These are phyloP conservation scores for Aspergillus fructus DNA, from an alignment of 2,329 filamentous ascomycete species.

Conservation along the genomic window DNA sequence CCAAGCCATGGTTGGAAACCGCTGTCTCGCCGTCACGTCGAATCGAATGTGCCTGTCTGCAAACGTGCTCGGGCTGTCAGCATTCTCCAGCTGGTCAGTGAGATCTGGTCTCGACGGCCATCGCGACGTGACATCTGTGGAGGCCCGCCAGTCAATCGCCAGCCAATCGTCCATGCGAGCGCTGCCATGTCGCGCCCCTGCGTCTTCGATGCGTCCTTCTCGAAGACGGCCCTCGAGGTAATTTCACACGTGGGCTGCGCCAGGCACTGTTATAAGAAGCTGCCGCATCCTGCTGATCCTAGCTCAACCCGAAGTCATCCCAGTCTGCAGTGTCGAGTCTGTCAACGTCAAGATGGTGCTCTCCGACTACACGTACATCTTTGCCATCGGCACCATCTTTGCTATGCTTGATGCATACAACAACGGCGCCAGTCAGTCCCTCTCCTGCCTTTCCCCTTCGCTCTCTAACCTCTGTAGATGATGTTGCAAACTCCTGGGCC, in stretches of 20 bases:
- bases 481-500: slow-evolving; percentile 83
- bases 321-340: not conserved
- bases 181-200: not conserved
- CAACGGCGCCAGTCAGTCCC: slow-evolving; percentile 70
- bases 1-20: not conserved
- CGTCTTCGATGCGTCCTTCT: not conserved
- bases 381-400: slow-evolving; percentile 74
- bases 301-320: not conserved
- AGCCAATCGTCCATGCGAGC: not conserved
- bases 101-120: not conserved
- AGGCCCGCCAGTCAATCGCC: not conserved
- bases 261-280: too few relatives aligned
- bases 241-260: not conserved
- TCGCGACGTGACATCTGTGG: not conserved
- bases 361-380: slow-evolving; percentile 67
- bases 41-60: not conserved
- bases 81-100: too few relatives aligned
- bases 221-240: not conserved
- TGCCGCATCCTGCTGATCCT: not conserved
- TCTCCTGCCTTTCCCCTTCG: not conserved
- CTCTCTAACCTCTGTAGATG: slow-evolving; percentile 45
- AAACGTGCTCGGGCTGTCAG: not conserved
- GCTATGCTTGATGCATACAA: slow-evolving; percentile 75
- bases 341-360: slow-evolving; percentile 53
- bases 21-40: not conserved